phyloP scores from a whole-genome alignment of 1,284 basidiomycete genomes.

The Cryptococcus deneoformans region DNA sequence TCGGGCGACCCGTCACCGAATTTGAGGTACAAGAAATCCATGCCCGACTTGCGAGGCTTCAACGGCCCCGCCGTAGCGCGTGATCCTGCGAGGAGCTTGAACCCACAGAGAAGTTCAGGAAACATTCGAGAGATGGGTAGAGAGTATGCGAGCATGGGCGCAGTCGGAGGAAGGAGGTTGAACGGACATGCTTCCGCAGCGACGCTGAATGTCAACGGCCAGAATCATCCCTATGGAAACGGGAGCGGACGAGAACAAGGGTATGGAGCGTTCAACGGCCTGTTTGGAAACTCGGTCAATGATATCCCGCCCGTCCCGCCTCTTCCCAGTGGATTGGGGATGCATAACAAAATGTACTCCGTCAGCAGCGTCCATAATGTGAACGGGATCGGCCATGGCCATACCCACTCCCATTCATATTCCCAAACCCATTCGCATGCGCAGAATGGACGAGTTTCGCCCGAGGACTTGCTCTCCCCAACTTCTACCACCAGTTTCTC shows the following conservation, averaged over 20 bases:
- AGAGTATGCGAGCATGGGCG: conserved; percentile 42
- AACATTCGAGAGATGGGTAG: conserved; percentile 73
- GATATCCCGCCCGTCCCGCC: conserved; percentile 41
- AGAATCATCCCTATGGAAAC: conserved; percentile 12
- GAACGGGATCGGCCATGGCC: background rate
- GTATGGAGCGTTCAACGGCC: conserved; percentile 24
- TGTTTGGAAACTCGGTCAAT: conserved; percentile 24
- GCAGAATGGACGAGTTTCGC: conserved; percentile 1
- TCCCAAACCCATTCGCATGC: background rate
- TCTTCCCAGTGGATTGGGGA: conserved; percentile 23
- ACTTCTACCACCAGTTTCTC: conserved; percentile 8
- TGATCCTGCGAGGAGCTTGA: conserved; percentile 72
- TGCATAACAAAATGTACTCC: conserved; percentile 15
- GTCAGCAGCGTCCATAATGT: conserved; percentile 1
- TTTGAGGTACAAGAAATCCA: conserved; percentile 89
- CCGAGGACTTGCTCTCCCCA: conserved; percentile 2
- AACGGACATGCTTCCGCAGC: conserved; percentile 1
- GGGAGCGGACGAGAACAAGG: background rate
- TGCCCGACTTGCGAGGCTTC: conserved; percentile 61
- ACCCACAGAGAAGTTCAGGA: conserved; percentile 78
- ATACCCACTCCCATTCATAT: background rate
- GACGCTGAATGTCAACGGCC: background rate
- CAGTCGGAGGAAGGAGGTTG: conserved; percentile 22
- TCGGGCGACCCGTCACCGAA: conserved; percentile 51
- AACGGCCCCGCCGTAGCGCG: conserved; percentile 66